Base-by-base conservation (phyloP, 2,329 filamentous ascomycete genomes). In the Orbilia ellipsospora region DNA sequence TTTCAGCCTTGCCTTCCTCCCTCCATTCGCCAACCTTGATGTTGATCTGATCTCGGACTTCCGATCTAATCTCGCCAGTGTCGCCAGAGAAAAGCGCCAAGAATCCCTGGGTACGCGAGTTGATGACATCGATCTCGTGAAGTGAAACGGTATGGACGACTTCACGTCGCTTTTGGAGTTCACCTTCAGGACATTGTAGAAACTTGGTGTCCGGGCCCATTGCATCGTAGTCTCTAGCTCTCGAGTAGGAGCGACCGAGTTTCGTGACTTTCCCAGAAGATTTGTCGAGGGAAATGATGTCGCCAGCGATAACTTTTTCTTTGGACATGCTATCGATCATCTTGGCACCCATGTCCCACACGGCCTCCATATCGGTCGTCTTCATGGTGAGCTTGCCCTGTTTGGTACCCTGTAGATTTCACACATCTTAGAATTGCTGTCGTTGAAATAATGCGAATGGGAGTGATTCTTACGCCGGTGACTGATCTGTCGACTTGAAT, bases 291-390 rank as follows among this genome's bases (percentile, higher is more conserved):
- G 92, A 96, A 80, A 99, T 96, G 79, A 99, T 95, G 82, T 99
- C 95, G 80, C 95, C 95, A 3, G 95, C 95, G 90, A 98, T 97
- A 78, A 99, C 93, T 80, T 96, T 94, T 85, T 99, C 95, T 84
- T 98, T 98, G 79, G 94, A 97, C 93, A 99, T 97, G 78, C 93
- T 93, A 82, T 99, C 95, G 79, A 99, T 99, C 95, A 99, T 98
- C 85, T 98, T 98, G 79, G 92, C 94, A 78, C 95, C 95, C 94
- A 99, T 97, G 81, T 99, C 95, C 85, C 98, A 99, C 78, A 99
- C 92, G 12, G 95, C 97, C 84, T 99, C 95, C 95, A 99, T 99
- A 83, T 99, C 95, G 72, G 94, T 98, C 10, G 95, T 99, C 85
- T 99, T 99, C 85, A 99, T 97, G 18, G 95, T 99, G 78, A 99